phyloP scores from a whole-genome alignment of 805 yeast species.

The Wickerhamia fluorescens region DNA sequence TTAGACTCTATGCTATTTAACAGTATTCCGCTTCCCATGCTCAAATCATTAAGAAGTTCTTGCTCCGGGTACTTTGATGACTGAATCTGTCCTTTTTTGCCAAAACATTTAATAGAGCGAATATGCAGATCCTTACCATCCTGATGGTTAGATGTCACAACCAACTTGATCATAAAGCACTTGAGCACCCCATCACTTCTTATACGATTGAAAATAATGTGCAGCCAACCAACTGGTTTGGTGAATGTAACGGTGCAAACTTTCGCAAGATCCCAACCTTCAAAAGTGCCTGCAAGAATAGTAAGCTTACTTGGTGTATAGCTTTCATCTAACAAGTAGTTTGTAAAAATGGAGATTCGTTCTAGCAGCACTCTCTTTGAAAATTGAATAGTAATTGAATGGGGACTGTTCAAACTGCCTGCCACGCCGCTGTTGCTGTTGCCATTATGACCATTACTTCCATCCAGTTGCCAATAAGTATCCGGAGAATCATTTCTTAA shows the following conservation, averaged over 20 bases:
- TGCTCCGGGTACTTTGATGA: neutral
- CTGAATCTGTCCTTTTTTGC: conserved; percentile 20
- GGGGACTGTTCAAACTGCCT: conserved; percentile 60
- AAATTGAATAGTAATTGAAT: conserved; percentile 70
- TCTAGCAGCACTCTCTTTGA: conserved; percentile 67
- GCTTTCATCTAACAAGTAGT: conserved; percentile 73
- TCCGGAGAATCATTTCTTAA: conserved; percentile 67
- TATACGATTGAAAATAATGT: conserved; percentile 49
- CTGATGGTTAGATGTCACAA: conserved; percentile 75
- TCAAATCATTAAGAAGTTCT: conserved; percentile 8
- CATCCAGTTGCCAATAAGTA: conserved; percentile 93
- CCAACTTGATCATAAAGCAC: conserved; percentile 56
- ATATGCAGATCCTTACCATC: conserved; percentile 95
- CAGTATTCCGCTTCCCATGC: conserved; percentile 23
- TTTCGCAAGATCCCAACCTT: conserved; percentile 67
- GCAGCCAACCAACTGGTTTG: conserved; percentile 76
- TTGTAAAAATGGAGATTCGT: conserved; percentile 63
- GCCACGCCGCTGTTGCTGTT: conserved; percentile 17
- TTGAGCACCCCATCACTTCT: conserved; percentile 52
- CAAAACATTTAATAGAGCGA: conserved; percentile 59
- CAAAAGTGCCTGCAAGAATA: conserved; percentile 64
- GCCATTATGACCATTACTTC: conserved; percentile 34
- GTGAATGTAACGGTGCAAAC: conserved; percentile 52
- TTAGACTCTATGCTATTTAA: conserved; percentile 15
- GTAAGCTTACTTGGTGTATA: conserved; percentile 76